Evolutionary conservation across 106 monocot genomes (phyloP).

Genomic region (Phalaenopsis equestris): DNA sequence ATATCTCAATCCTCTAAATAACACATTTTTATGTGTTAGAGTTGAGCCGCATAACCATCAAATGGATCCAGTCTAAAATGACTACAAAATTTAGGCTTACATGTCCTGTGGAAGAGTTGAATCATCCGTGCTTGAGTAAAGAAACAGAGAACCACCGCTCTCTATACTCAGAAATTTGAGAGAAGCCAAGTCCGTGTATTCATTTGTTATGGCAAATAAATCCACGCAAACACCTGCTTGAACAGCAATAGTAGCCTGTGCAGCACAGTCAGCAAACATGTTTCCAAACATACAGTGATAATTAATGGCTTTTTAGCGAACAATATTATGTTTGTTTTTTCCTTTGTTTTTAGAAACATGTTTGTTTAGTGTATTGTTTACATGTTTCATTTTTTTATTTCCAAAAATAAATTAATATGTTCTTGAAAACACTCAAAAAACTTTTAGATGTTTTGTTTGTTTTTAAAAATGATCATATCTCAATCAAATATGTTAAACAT

Average conservation of each 20-base stretch:
- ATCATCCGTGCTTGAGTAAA: slow-evolving; percentile 86
- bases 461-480: no score
- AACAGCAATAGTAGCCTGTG: slow-evolving; percentile 92
- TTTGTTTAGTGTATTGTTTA: no score
- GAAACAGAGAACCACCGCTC: slow-evolving; percentile 96
- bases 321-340: no score
- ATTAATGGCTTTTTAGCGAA: no score
- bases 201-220: slow-evolving; percentile 96
- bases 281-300: slow-evolving; percentile 5
- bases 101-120: slow-evolving; percentile 99
- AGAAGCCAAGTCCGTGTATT: slow-evolving; percentile 96
- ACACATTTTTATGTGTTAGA: background rate
- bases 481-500: no score
- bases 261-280: slow-evolving; percentile 33
- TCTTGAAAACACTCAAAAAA: no score
- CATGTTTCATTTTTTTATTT: no score
- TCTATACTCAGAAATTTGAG: slow-evolving; percentile 96
- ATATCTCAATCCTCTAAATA: background rate
- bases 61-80: background rate
- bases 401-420: no score
- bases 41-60: background rate
- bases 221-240: slow-evolving; percentile 98
- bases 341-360: no score
- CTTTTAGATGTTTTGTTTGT: no score
- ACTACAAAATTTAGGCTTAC: slow-evolving; percentile 33